phyloP scores from a whole-genome alignment of 2,329 filamentous ascomycete genomes.

The Trichoderma harzianum region DNA sequence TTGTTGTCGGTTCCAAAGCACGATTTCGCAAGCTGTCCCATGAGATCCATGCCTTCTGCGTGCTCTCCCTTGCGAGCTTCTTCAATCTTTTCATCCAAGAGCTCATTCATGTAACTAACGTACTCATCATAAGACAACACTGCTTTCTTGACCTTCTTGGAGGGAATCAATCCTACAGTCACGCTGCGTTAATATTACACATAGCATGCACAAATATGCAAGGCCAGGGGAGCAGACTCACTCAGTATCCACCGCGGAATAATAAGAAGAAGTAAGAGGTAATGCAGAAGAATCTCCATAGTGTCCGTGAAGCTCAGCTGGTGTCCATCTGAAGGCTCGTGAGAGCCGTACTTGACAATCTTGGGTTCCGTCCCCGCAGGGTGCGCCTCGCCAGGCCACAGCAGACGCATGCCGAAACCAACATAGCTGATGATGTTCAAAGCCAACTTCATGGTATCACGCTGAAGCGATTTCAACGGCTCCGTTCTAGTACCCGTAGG shows the following conservation, averaged over 20 bases:
- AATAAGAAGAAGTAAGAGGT: conserved; percentile 60
- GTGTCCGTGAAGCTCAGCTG: conserved; percentile 64
- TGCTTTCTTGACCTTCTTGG: conserved; percentile 49
- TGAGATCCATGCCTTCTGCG: conserved; percentile 50
- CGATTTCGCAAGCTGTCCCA: conserved; percentile 48
- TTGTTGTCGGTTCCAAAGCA: conserved; percentile 32
- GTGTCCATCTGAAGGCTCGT: conserved; percentile 49
- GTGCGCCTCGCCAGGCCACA: conserved; percentile 60
- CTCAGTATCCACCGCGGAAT: conserved; percentile 55
- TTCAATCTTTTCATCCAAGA: conserved; percentile 59
- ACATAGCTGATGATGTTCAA: conserved; percentile 61
- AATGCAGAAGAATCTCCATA: conserved; percentile 58
- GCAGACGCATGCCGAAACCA: conserved; percentile 63
- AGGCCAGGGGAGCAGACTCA: conserved; percentile 28
- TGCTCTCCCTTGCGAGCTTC: conserved; percentile 36
- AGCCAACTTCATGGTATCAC: conserved; percentile 62
- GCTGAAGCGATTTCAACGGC: conserved; percentile 55
- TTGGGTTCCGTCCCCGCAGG: conserved; percentile 42
- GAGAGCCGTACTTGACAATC: conserved; percentile 47
- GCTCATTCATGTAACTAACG: conserved; percentile 65
- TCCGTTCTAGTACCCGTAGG: conserved; percentile 21
- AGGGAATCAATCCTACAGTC: conserved; percentile 43
- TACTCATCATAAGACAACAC: conserved; percentile 59
- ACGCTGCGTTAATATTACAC: background rate
- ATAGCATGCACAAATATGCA: background rate